Evolutionary conservation across 2,329 filamentous ascomycete species (phyloP).

Genomic region (Aspergillus aculeatus): DNA sequence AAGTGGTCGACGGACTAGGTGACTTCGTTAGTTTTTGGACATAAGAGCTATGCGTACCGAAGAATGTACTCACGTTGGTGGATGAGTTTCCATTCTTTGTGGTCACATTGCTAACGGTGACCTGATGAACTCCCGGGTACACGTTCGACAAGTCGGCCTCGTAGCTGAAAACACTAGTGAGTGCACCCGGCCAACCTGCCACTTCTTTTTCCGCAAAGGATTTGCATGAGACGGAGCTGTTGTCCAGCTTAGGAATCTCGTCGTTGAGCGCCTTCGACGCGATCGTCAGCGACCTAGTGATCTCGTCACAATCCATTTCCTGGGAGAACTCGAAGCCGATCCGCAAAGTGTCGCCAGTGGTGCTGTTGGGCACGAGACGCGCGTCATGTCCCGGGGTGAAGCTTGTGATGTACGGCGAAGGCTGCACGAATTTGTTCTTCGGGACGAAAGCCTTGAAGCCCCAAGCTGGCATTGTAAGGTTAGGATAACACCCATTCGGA

Average conservation of each 20-base stretch:
- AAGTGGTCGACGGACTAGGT: slow-evolving; percentile 50
- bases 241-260: slow-evolving; percentile 44
- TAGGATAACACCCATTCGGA: slow-evolving; percentile 55
- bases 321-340: slow-evolving; percentile 59
- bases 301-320: slow-evolving; percentile 57
- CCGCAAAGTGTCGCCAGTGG: slow-evolving; percentile 43
- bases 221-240: slow-evolving; percentile 46
- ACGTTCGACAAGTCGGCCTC: slow-evolving; percentile 54
- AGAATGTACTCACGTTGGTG: slow-evolving; percentile 42
- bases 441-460: slow-evolving; percentile 61
- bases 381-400: slow-evolving; percentile 61
- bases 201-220: slow-evolving; percentile 27
- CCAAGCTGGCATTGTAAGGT: slow-evolving; percentile 53
- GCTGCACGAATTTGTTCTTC: slow-evolving; percentile 47
- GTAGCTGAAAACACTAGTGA: slow-evolving; percentile 55
- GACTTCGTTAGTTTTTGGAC: neutral
- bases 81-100: slow-evolving; percentile 41
- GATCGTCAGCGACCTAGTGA: slow-evolving; percentile 55
- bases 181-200: slow-evolving; percentile 46
- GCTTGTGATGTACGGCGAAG: slow-evolving; percentile 57
- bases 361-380: slow-evolving; percentile 51
- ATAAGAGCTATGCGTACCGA: neutral
- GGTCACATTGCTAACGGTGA: slow-evolving; percentile 56
- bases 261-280: slow-evolving; percentile 46
- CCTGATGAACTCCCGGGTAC: slow-evolving; percentile 58